These are phyloP conservation scores for Fusarium sp. DNA, from an alignment of 2,329 filamentous ascomycete species.

Conservation along the genomic window DNA sequence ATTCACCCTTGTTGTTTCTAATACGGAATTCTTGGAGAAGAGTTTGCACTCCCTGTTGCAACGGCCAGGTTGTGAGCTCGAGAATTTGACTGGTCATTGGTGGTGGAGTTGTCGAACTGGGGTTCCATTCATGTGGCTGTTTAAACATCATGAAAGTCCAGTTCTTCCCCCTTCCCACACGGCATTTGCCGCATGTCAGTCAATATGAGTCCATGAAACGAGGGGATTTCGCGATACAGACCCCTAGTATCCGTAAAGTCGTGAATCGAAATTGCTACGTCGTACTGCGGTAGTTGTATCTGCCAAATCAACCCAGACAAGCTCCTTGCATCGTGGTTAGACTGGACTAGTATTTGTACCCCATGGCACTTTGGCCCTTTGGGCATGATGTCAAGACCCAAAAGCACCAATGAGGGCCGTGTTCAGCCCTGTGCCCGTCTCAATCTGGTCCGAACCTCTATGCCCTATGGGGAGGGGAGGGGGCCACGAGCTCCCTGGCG, in stretches of 20 bases:
- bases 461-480: not conserved
- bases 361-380: not conserved
- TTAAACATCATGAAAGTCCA: not conserved
- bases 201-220: not conserved
- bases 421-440: constrained; percentile 38
- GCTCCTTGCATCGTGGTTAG: not conserved
- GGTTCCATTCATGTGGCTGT: not conserved
- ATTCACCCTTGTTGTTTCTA: not conserved
- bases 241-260: not conserved
- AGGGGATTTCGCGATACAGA: not conserved
- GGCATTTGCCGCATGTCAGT: not conserved
- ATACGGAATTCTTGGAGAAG: not conserved
- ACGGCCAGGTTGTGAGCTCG: constrained; percentile 21
- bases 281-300: not conserved
- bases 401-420: constrained; percentile 9
- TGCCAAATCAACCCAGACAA: not conserved
- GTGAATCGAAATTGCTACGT: constrained; percentile 20
- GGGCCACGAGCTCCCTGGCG: constrained; percentile 11
- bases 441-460: not conserved
- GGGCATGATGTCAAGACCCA: constrained; percentile 19
- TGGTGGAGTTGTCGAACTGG: constrained; percentile 11
- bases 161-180: not conserved
- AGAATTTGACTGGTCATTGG: constrained; percentile 1
- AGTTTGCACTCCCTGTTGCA: constrained; percentile 9
- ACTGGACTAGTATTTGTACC: constrained; percentile 7